Evolutionary conservation across 1,284 basidiomycete species (phyloP).

Genomic region (Stereum hirsutum): DNA sequence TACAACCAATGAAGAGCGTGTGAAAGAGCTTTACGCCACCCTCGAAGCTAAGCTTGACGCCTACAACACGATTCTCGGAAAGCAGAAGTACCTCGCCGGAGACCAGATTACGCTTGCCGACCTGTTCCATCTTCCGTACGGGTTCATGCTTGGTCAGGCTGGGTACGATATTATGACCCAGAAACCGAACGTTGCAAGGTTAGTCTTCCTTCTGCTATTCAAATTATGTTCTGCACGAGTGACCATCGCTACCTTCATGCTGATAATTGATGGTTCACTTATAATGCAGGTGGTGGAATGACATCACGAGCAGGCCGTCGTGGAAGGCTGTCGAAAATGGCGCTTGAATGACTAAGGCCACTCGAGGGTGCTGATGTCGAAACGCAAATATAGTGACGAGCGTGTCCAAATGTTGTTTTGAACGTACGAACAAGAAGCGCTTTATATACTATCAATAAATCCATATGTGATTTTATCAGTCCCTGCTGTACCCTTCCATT

Average conservation of each 20-base stretch:
- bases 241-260: not conserved
- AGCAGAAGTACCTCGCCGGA: constrained; percentile 28
- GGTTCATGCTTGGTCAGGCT: constrained; percentile 15
- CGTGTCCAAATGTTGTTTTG: no score
- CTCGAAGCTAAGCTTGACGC: constrained; percentile 30
- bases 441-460: no score
- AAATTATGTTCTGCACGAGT: not conserved
- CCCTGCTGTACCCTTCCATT: no score
- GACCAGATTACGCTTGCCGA: constrained; percentile 40
- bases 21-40: constrained; percentile 14
- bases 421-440: no score
- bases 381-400: no score
- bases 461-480: no score
- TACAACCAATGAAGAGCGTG: constrained; percentile 15
- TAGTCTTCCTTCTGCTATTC: constrained; percentile 1
- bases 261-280: not conserved
- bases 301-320: constrained; percentile 18
- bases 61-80: constrained; percentile 35
- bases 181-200: constrained; percentile 22
- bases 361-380: no score
- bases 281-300: constrained; percentile 15
- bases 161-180: constrained; percentile 15
- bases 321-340: constrained; percentile 25
- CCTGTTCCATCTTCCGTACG: constrained; percentile 43
- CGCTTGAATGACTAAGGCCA: no score